Evolutionary conservation across 2,329 filamentous ascomycete species (phyloP).

Genomic region (Penicillium sp.): DNA sequence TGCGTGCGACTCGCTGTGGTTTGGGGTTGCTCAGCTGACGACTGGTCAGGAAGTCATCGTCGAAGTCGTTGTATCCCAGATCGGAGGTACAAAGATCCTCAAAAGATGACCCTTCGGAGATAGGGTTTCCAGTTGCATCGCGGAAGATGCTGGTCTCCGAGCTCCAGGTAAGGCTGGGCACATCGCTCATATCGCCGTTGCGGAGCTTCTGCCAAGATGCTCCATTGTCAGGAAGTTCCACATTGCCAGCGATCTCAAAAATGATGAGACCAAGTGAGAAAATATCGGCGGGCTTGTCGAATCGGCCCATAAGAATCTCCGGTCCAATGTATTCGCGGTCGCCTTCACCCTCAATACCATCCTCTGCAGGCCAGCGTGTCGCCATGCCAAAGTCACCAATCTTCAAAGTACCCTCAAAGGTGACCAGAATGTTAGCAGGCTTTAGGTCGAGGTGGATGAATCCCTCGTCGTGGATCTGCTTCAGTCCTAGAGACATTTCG

Average conservation of each 20-base stretch:
- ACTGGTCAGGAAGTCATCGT: conserved; percentile 36
- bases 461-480: conserved; percentile 83
- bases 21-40: conserved; percentile 26
- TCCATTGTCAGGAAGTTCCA: conserved; percentile 89
- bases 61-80: conserved; percentile 45
- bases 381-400: conserved; percentile 72
- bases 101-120: conserved; percentile 48
- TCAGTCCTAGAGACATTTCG: conserved; percentile 77
- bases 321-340: conserved; percentile 96
- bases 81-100: conserved; percentile 46
- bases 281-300: conserved; percentile 87
- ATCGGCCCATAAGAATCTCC: conserved; percentile 81
- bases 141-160: conserved; percentile 67
- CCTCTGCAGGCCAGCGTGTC: conserved; percentile 70
- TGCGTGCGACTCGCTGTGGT: conserved; percentile 37
- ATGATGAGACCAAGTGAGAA: conserved; percentile 94
- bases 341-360: conserved; percentile 82
- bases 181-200: conserved; percentile 81
- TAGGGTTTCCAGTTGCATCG: conserved; percentile 70
- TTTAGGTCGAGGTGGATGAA: conserved; percentile 71
- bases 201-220: conserved; percentile 86
- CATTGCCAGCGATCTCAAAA: conserved; percentile 90
- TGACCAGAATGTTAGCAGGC: conserved; percentile 64
- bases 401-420: conserved; percentile 64
- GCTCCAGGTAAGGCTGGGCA: conserved; percentile 83